Evolutionary conservation across 2,329 filamentous ascomycete species (phyloP).

Genomic region (Colletotrichum navitas): DNA sequence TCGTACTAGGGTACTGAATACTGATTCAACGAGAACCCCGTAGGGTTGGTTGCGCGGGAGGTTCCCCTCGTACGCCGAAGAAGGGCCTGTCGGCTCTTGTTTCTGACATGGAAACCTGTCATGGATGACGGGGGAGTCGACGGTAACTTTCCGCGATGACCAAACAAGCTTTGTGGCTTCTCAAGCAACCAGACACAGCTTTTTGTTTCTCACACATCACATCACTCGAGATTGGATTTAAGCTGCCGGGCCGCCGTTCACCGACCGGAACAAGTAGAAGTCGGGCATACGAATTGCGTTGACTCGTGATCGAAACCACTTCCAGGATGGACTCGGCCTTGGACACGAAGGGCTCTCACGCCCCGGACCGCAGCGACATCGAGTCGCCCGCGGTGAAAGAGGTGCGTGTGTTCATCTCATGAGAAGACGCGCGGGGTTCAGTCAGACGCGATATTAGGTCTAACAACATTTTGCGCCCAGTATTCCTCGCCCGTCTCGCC

Average conservation of each 20-base stretch:
- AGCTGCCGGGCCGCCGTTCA: too few relatives aligned
- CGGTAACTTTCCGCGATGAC: neutral
- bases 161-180: neutral
- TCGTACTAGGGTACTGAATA: neutral
- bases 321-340: neutral
- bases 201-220: neutral
- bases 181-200: neutral
- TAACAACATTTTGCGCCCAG: slow-evolving; percentile 3
- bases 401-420: neutral
- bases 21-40: too few relatives aligned
- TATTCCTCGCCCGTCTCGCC: neutral
- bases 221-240: neutral
- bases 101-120: neutral
- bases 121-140: neutral
- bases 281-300: neutral
- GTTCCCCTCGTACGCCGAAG: neutral
- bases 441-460: neutral
- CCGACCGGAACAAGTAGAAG: neutral
- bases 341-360: slow-evolving; percentile 2
- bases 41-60: too few relatives aligned
- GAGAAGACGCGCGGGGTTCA: rapidly evolving
- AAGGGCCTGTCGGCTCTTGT: neutral
- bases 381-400: slow-evolving; percentile 29
- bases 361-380: neutral
- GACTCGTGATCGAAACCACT: neutral